phyloP scores from a whole-genome alignment of 805 yeast species.

The Candida ovalis region DNA sequence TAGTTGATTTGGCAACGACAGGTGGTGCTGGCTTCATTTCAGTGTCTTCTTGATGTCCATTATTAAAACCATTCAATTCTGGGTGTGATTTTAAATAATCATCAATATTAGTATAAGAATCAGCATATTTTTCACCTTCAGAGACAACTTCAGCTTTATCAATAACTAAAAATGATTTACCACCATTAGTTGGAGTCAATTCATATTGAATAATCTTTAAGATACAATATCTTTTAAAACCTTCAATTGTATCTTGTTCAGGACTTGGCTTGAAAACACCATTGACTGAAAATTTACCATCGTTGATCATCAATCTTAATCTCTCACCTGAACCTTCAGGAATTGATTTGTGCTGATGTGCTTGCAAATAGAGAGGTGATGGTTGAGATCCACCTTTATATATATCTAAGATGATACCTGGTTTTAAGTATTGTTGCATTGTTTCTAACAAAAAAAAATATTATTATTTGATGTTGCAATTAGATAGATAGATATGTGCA shows the following conservation, averaged over 20 bases:
- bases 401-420: conserved; percentile 21
- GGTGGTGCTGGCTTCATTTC: conserved; percentile 1
- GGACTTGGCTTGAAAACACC: conserved; percentile 49
- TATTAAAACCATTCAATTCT: background rate
- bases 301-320: conserved; percentile 45
- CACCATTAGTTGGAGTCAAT: conserved; percentile 23
- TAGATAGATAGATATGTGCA: background rate
- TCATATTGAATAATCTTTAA: conserved; percentile 22
- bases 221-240: conserved; percentile 24
- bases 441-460: no score
- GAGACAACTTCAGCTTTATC: conserved; percentile 29
- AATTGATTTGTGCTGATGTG: conserved; percentile 29
- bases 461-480: background rate
- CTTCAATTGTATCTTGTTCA: conserved; percentile 25
- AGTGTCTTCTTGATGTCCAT: conserved; percentile 7
- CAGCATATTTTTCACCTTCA: conserved; percentile 32
- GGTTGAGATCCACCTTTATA: conserved; percentile 21
- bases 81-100: conserved; percentile 44
- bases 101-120: conserved; percentile 36
- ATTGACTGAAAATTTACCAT: conserved; percentile 48
- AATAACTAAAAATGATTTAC: conserved; percentile 28
- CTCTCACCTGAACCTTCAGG: conserved; percentile 40
- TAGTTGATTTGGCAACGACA: conserved; percentile 3
- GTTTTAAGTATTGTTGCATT: conserved; percentile 21
- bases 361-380: conserved; percentile 24